Base-by-base conservation (phyloP, 2,329 filamentous ascomycete species). In the Fusarium aywerte region DNA sequence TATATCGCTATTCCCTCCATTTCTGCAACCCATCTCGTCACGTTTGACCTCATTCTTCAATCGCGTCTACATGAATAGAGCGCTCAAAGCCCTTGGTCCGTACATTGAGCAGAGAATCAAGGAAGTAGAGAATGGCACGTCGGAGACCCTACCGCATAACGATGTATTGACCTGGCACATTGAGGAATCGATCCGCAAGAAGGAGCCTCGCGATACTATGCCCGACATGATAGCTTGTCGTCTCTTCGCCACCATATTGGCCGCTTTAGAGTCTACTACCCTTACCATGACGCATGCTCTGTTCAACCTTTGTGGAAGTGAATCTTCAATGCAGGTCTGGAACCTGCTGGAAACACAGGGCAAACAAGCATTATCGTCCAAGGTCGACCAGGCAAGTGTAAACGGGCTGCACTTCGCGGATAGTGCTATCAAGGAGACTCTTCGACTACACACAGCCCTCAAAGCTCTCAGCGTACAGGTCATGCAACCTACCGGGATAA, bases 161-260 rank as follows among this genome's bases (percentile, higher is more conserved):
- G 23, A 54, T 9, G 48, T 55, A 0, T 20, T 62, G n/a, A 48
- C 48, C 0, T 62, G 58, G 56, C 48, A 61, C 1, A 61, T 48
- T 3, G 18, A 55, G 13, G 56, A 55, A 29, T 35, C 56, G 0
- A 23, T 62, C 2, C 40, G 58, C 1, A 61, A 48, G 16, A 60
- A 54, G 0, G 55, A 54, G 16, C 40, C 47, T 5, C 29, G 36
- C 0, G 47, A 43, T 0, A 20, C 23, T 0, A 11, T 62, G 32
- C 21, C 25, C 2, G 32, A 44, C 6, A 9, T 23, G 2, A 39
- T 62, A 3, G 49, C 59, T 1, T 56, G 59, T 0, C 43, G 49
- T 1, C 25, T 47, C 0, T 62, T 57, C 7, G 58, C 23, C 0
- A 57, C 27, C 2, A 18, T 49, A 1, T 31, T 62, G 35, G 38